Evolutionary conservation across 1,284 basidiomycete genomes (phyloP), one percentile per base, ranked within the genome.

Genomic region (Dichomitus squalens): DNA sequence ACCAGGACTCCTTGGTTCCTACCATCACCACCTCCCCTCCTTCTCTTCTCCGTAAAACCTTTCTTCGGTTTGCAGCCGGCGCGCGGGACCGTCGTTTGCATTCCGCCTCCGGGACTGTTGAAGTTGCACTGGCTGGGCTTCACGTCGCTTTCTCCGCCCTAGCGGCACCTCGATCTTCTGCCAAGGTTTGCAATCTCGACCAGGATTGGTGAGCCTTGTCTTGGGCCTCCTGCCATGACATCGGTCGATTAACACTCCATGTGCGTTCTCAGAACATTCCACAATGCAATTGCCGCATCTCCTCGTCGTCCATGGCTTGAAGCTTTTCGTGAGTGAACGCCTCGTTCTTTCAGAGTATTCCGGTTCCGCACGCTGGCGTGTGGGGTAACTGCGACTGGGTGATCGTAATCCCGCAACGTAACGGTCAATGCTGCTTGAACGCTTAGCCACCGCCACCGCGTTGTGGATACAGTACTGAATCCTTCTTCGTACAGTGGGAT

Each of bases 401-500:
- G n/a, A n/a, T n/a, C n/a, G n/a, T n/a, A n/a, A n/a, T n/a, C n/a
- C n/a, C n/a, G n/a, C n/a, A n/a, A n/a, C n/a, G n/a, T n/a, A n/a
- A n/a, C n/a, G n/a, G n/a, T n/a, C n/a, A 33, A 12, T 20, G 18
- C 31, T 34, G 16, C 29, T 9, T 33, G 31, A 29, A 31, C 44
- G 44, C 44, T 27, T 11, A 6, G 7, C 25, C 6, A 4, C 8
- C 29, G 27, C 29, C 14, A 6, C 14, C 18, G 4, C n/a, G 11
- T 31, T 31, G 29, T 31, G 5, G 11, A 14, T 27, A 21, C n/a
- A 47, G 7, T n/a, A 21, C 48, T 65, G 35, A 63, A 55, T 38
- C 14, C 18, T n/a, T 47, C 61, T 55, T 60, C 62, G 61, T 59
- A 25, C 68, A 92, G 90, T 88, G 86, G 85, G 78, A 83, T 53